Evolutionary conservation across 1,284 basidiomycete species (phyloP).

Genomic region (Papiliotrema terrestris): DNA sequence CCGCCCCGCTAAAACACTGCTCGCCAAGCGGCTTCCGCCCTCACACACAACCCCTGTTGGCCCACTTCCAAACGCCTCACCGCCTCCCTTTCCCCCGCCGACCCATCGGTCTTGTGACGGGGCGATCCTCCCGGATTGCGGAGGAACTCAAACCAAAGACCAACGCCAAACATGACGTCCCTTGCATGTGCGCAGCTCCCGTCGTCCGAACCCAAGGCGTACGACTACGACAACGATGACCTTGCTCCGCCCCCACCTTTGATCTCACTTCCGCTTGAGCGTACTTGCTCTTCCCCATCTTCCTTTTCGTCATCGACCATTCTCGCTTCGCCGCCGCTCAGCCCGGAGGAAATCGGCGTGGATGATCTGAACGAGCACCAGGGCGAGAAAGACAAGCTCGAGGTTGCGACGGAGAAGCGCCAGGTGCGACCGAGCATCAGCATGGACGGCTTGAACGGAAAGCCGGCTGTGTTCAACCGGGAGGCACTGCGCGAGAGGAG

Average conservation of each 20-base stretch:
- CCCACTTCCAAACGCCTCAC: too few species aligned
- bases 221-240: too few species aligned
- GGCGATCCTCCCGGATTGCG: too few species aligned
- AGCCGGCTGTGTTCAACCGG: not conserved
- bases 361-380: not conserved
- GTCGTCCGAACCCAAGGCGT: too few species aligned
- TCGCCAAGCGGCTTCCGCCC: too few species aligned
- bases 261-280: not conserved
- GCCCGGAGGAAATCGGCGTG: not conserved
- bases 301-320: not conserved
- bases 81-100: too few species aligned
- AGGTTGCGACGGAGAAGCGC: not conserved
- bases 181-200: too few species aligned
- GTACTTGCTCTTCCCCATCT: not conserved
- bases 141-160: too few species aligned
- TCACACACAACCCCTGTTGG: too few species aligned
- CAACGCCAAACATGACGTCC: too few species aligned
- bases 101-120: too few species aligned
- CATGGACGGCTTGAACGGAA: not conserved
- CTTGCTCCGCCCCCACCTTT: not conserved
- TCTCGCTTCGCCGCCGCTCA: not conserved
- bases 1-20: too few species aligned
- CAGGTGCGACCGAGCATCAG: not conserved
- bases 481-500: not conserved
- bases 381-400: not conserved